Conservation (phyloP, 345 rosid genomes). For the Arabis hirsuta region DNA sequence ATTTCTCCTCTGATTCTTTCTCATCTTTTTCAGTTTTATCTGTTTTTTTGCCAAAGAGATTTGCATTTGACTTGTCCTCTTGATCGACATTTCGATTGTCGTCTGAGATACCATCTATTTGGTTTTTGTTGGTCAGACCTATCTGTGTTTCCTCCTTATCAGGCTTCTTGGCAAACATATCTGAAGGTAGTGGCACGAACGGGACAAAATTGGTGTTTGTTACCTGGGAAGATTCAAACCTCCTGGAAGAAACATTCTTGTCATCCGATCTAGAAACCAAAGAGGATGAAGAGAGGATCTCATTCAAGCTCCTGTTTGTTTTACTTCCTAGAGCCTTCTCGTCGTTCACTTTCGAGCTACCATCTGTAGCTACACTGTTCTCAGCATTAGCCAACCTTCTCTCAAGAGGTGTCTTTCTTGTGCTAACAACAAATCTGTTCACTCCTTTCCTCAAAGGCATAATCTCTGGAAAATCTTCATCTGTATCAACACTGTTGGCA, state of each 20-base stretch:
- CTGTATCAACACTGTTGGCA: conserved; percentile 59
- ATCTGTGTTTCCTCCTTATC: conserved; percentile 45
- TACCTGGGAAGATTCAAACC: conserved; percentile 45
- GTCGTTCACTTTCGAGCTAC: conserved; percentile 31
- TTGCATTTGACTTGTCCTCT: conserved; percentile 32
- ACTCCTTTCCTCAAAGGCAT: conserved; percentile 96
- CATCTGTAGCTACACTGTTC: conserved; percentile 28
- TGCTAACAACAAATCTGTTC: conserved; percentile 88
- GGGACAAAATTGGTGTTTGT: conserved; percentile 57
- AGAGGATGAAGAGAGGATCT: conserved; percentile 48
- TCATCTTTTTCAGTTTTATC: conserved; percentile 50
- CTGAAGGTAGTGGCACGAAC: conserved; percentile 78
- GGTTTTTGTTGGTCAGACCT: conserved; percentile 30
- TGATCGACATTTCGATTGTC: conserved; percentile 28
- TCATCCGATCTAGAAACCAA: conserved; percentile 35
- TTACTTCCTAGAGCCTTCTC: conserved; percentile 33
- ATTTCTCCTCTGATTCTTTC: conserved; percentile 54
- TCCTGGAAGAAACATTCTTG: conserved; percentile 34
- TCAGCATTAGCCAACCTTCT: conserved; percentile 68
- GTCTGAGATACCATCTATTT: conserved; percentile 20
- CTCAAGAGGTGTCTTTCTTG: conserved; percentile 89
- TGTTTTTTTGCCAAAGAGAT: conserved; percentile 40
- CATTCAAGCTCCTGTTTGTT: conserved; percentile 48
- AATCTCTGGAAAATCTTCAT: conserved; percentile 88
- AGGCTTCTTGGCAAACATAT: conserved; percentile 72